These are phyloP conservation scores for Cystobasidium sp. DNA, from an alignment of 1,284 basidiomycete species.

Conservation along the genomic window DNA sequence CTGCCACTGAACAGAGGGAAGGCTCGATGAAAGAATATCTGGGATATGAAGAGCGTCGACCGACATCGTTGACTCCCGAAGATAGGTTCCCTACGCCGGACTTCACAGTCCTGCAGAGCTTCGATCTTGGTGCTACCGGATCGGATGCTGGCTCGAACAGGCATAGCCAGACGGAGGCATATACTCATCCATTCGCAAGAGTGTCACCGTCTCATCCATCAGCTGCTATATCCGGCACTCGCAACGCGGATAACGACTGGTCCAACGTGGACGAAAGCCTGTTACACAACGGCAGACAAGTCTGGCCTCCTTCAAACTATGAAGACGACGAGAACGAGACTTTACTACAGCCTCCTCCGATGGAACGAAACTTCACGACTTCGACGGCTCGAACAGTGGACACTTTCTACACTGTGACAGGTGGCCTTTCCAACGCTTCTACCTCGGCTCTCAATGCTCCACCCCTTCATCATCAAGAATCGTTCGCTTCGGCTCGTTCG, in stretches of 20 bases:
- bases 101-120: slow-evolving; percentile 4
- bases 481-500: slow-evolving; percentile 31
- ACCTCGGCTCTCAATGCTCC: background rate
- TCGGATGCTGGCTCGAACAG: slow-evolving; percentile 9
- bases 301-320: slow-evolving; percentile 6
- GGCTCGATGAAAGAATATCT: background rate
- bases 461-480: slow-evolving; percentile 30
- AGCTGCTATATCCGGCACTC: background rate
- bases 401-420: slow-evolving; percentile 20
- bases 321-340: slow-evolving; percentile 16
- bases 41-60: background rate
- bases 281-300: background rate
- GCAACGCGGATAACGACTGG: background rate
- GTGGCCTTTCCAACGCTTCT: slow-evolving; percentile 18
- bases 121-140: background rate
- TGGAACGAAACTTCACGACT: slow-evolving; percentile 26
- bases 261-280: slow-evolving; percentile 7
- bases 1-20: background rate
- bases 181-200: slow-evolving; percentile 20
- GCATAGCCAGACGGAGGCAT: slow-evolving; percentile 1
- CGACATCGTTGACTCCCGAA: background rate
- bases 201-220: background rate
- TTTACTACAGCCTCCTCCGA: slow-evolving; percentile 7
- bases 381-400: slow-evolving; percentile 24
- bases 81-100: slow-evolving; percentile 21